Conservation (phyloP, 495 filamentous ascomycete species). For the Aspergillus biplanus region DNA sequence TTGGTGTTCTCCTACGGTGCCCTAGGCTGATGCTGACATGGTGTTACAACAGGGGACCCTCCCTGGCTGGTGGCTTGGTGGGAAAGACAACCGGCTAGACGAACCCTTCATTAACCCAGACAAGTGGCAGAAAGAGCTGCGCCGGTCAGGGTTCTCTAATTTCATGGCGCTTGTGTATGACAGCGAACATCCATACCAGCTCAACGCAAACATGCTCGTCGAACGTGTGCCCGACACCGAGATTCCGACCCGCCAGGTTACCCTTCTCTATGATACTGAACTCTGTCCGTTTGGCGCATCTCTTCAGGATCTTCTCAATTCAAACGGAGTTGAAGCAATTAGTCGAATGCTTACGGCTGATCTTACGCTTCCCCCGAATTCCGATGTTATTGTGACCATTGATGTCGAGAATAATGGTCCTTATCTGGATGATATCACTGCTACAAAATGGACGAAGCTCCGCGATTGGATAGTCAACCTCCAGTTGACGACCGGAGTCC, state of each 20-base stretch:
- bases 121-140: constrained; percentile 37
- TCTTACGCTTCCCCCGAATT: no score
- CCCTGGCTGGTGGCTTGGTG: constrained; percentile 44
- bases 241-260: not conserved
- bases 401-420: no score
- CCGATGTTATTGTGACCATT: no score
- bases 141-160: constrained; percentile 35
- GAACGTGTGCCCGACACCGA: not conserved
- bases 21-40: no score
- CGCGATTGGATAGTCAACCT: no score
- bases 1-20: no score
- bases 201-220: constrained; percentile 34
- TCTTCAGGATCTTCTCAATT: no score
- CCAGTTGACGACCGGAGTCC: not conserved
- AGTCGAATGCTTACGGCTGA: no score
- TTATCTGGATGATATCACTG: not conserved
- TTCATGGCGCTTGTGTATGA: constrained; percentile 26
- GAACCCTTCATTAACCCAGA: constrained; percentile 36
- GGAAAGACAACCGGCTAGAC: constrained; percentile 26
- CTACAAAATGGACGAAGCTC: no score
- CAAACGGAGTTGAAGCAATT: no score
- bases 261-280: not conserved
- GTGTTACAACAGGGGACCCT: no score
- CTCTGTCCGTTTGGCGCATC: no score
- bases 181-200: constrained; percentile 30